Evolutionary conservation across 148 eudicot species (phyloP), one percentile per base, ranked within the genome.

Genomic region (Euryodendron excelsum): DNA sequence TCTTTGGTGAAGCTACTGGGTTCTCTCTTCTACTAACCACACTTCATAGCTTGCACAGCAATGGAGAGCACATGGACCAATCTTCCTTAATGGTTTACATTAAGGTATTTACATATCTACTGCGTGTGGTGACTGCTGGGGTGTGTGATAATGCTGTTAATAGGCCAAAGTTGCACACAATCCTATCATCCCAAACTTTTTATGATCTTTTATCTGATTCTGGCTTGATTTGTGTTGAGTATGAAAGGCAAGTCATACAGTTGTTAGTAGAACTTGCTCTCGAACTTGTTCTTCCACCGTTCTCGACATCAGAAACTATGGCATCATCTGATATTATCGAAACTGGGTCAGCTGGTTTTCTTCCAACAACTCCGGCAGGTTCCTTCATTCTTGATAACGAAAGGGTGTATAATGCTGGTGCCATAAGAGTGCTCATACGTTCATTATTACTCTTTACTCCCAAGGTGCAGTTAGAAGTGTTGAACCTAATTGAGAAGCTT

Each of bases 1-100:
- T 92, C 72, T 96, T 93, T 87, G 99, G 99, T 82, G 99, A 96
- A 85, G 94, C 99, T 80, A 90, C 98, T 78, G 99, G 99, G 59
- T 96, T 96, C 77, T 93, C 98, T 78, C 94, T 96, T 82, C 69
- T 96, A 65, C 78, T 91, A 67, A 96, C 99, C 69, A 94, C 98
- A 15, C 90, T 96, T 62, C 93, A 93, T 82, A 80, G 89, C 80
- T 92, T 93, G 78, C 93, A 89, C 81, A 85, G 87, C 79, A 93
- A 92, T 60, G 91, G 62, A 78, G 94, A 82, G 74, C 77, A 80
- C 58, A 80, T 36, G 39, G 71, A 82, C 74, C 88, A 89, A 72
- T 80, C 90, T 76, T 85, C 70, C 70, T 77, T 78, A 61, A 66
- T 72, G 52, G 86, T 85, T 78, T 79, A 87, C 75, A 78, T 84